These are phyloP conservation scores for Sporobolomyces roseus DNA, from an alignment of 768 basidiomycete genomes.

Conservation along the genomic window DNA sequence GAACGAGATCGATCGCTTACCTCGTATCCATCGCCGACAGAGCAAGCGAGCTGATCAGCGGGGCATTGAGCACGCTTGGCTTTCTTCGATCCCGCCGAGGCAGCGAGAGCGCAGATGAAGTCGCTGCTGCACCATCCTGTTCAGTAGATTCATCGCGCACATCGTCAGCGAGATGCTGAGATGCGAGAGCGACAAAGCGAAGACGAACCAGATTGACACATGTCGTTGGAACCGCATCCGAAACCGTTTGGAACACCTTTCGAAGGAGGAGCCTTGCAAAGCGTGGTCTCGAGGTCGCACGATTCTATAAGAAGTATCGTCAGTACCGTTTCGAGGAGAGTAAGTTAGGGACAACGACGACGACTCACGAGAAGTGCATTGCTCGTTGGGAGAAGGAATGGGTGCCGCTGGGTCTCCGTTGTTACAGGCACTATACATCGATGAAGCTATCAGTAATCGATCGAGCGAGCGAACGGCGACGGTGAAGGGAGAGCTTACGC, in stretches of 20 bases:
- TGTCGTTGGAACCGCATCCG: conserved; percentile 33
- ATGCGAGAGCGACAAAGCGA: neutral
- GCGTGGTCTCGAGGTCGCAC: conserved; percentile 27
- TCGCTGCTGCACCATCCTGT: conserved; percentile 19
- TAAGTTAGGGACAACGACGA: neutral
- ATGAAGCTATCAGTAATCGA: neutral
- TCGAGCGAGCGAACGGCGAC: neutral
- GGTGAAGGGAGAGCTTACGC: conserved; percentile 23
- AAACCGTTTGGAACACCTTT: conserved; percentile 36
- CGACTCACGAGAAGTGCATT: conserved; percentile 35
- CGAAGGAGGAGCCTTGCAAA: conserved; percentile 21
- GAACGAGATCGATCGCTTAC: neutral
- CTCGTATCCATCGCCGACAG: conserved; percentile 28
- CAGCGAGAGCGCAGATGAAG: conserved; percentile 10
- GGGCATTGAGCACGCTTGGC: conserved; percentile 33
- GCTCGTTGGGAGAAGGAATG: conserved; percentile 36
- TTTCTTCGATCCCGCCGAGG: conserved; percentile 13
- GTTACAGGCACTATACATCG: conserved; percentile 23
- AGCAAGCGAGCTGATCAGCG: conserved; percentile 27
- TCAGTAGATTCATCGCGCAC: neutral
- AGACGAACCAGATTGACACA: conserved; percentile 36
- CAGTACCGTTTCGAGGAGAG: no score
- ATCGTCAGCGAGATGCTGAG: neutral
- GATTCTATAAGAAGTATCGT: conserved; percentile 9
- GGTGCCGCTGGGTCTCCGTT: conserved; percentile 32